phyloP scores from a whole-genome alignment of 208 protist species.

The Wallacemonas collosoma region DNA sequence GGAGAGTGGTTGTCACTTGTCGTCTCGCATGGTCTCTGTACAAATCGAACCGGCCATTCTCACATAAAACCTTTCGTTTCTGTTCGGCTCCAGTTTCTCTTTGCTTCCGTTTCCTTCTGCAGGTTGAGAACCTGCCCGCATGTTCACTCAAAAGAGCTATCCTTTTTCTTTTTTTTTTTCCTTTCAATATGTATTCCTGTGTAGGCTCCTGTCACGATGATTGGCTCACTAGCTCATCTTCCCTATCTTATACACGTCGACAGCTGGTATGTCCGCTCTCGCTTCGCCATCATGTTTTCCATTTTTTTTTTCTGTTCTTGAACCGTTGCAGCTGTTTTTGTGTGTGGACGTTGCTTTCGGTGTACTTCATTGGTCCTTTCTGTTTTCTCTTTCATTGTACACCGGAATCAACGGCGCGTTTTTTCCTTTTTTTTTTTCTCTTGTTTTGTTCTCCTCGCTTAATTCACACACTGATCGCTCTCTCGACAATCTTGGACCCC shows the following conservation, averaged over 20 bases:
- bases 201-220: neutral
- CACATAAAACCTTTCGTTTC: too few species aligned
- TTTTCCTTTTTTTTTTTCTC: constrained; percentile 8
- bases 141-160: too few species aligned
- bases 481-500: neutral
- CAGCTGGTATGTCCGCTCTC: neutral
- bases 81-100: too few species aligned
- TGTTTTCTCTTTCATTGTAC: neutral
- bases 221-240: neutral
- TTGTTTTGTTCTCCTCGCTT: constrained; percentile 17
- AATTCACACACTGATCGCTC: neutral
- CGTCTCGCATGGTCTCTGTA: too few species aligned
- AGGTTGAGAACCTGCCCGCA: too few species aligned
- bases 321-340: neutral
- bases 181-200: neutral
- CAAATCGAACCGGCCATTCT: too few species aligned
- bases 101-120: too few species aligned
- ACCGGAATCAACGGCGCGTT: too few species aligned
- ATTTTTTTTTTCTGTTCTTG: neutral
- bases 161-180: constrained; percentile 4
- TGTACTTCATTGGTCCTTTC: too few species aligned
- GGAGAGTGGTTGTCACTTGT: too few species aligned
- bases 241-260: neutral
- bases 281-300: neutral
- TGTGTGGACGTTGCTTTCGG: neutral